Conservation (phyloP, 2,329 filamentous ascomycete genomes). For the Penicillium sp. region DNA sequence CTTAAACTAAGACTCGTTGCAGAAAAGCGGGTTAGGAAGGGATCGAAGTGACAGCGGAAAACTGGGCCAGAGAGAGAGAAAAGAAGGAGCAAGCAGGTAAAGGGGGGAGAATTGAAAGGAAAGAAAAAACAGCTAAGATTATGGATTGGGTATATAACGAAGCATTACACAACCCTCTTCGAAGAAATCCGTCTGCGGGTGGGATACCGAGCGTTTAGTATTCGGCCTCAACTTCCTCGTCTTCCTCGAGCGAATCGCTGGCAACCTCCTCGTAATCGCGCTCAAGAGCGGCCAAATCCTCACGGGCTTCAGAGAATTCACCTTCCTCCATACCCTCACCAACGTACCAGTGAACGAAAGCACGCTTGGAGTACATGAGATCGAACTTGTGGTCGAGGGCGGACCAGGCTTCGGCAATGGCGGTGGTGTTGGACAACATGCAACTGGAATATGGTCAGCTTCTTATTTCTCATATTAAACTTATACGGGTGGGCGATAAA, state of each 20-base stretch:
- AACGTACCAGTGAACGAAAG: slow-evolving; percentile 99
- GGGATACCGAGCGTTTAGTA: slow-evolving; percentile 59
- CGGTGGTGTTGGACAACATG: slow-evolving; percentile 93
- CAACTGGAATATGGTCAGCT: slow-evolving; percentile 54
- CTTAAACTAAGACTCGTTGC: neutral
- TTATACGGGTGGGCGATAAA: neutral
- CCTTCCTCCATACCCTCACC: slow-evolving; percentile 99
- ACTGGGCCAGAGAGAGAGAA: neutral
- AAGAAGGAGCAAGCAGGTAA: neutral
- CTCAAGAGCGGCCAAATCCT: slow-evolving; percentile 96
- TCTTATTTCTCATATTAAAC: neutral
- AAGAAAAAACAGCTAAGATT: slow-evolving; percentile 13
- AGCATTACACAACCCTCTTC: slow-evolving; percentile 16
- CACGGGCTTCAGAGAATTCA: slow-evolving; percentile 98
- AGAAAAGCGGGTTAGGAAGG: neutral
- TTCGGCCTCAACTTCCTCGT: slow-evolving; percentile 81
- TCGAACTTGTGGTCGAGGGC: slow-evolving; percentile 97
- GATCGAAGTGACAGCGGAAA: neutral
- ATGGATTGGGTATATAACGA: slow-evolving; percentile 18
- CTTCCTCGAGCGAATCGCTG: slow-evolving; percentile 84
- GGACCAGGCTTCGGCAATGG: slow-evolving; percentile 97
- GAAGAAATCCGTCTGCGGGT: slow-evolving; percentile 8
- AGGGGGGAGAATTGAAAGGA: neutral
- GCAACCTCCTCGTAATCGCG: slow-evolving; percentile 98
- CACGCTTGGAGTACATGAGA: slow-evolving; percentile 99